These are phyloP conservation scores for Pythium biforme DNA, from an alignment of 352 stramenopile genomes.

Conservation along the genomic window DNA sequence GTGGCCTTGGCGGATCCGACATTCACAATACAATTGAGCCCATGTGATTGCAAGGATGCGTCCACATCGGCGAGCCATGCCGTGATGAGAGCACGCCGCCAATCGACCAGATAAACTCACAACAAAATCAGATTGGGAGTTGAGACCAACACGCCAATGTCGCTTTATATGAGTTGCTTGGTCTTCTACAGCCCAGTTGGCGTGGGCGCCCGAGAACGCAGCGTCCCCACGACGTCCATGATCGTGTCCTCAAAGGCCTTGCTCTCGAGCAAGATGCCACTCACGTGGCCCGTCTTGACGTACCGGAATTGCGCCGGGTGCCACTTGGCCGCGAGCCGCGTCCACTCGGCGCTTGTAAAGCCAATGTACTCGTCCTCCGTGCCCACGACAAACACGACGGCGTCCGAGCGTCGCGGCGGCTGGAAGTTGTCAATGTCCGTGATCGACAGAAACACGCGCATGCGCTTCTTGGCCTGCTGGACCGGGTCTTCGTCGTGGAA, in stretches of 20 bases:
- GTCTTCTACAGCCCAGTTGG: too few relatives aligned
- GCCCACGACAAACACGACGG: constrained; percentile 71
- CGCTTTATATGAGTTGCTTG: too few relatives aligned
- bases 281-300: constrained; percentile 75
- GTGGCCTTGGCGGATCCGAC: too few relatives aligned
- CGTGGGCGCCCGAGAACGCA: constrained; percentile 9
- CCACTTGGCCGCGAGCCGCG: constrained; percentile 59
- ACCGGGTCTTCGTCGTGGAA: constrained; percentile 50
- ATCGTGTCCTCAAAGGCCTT: constrained; percentile 71
- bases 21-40: too few relatives aligned
- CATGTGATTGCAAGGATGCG: too few relatives aligned
- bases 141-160: too few relatives aligned
- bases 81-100: too few relatives aligned
- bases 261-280: constrained; percentile 72
- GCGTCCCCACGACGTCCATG: constrained; percentile 48
- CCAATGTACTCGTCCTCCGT: constrained; percentile 82
- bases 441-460: constrained; percentile 77
- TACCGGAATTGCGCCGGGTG: constrained; percentile 50
- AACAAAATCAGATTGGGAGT: too few relatives aligned
- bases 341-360: constrained; percentile 55
- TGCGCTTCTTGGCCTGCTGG: constrained; percentile 70
- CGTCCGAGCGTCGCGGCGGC: constrained; percentile 56
- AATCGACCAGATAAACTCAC: too few relatives aligned
- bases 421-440: constrained; percentile 84
- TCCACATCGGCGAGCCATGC: too few relatives aligned